These are phyloP conservation scores for Calonectria multiphialidica DNA, from an alignment of 2,329 filamentous ascomycete species.

Conservation along the genomic window DNA sequence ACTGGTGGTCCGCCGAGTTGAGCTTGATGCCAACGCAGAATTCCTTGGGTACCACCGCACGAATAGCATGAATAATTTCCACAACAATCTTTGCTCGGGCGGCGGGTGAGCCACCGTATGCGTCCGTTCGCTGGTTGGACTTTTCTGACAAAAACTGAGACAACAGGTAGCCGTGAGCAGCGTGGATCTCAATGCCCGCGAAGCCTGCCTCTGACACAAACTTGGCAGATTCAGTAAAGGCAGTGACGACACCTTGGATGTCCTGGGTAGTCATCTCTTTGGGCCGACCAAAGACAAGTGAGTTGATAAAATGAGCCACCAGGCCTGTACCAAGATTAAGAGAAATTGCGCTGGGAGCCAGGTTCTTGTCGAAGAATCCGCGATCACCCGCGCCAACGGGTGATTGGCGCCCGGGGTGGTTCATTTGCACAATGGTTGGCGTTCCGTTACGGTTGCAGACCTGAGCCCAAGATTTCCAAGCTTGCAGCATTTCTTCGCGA, in stretches of 20 bases:
- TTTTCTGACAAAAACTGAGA: constrained; percentile 6
- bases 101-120: background rate
- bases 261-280: background rate
- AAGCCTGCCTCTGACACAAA: constrained; percentile 2
- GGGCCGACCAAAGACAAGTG: background rate
- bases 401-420: constrained; percentile 1
- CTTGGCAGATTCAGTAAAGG: background rate
- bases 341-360: background rate
- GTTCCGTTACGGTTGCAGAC: background rate
- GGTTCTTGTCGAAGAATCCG: background rate
- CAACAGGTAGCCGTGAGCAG: constrained; percentile 8
- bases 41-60: background rate
- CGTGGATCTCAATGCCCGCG: background rate
- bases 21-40: constrained; percentile 13
- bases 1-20: constrained; percentile 7
- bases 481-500: background rate
- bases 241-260: background rate
- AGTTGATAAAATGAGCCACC: background rate
- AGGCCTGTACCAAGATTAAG: background rate
- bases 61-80: background rate
- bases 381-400: background rate
- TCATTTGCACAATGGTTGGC: background rate
- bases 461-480: background rate
- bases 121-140: constrained; percentile 6
- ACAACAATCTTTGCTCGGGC: constrained; percentile 1